Base-by-base conservation (phyloP, 139 green algal genomes). In the Chlorella sp. region DNA sequence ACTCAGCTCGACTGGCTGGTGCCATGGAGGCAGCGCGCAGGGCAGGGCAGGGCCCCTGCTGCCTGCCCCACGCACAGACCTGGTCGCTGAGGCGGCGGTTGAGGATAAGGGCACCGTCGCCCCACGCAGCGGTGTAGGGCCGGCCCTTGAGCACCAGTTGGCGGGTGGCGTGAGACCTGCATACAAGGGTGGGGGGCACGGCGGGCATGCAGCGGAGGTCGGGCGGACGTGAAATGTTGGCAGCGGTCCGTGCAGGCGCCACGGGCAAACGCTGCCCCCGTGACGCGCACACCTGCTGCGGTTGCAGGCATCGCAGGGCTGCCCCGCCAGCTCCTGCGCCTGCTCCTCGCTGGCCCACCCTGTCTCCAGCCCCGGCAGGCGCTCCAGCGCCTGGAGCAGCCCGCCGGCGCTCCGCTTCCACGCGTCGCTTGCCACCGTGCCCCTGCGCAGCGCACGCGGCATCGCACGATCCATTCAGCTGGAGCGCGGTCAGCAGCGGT, bases 341-440 rank as follows among this genome's bases (percentile, higher is more conserved):
- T 29, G 27, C 5, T 58, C 53, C 50, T 67, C 75, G 1, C 69
- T 25, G 0, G 59, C 21, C 67, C 59, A 64, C 11, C 50, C 51
- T 2, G 73, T 71, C 29, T 69, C 73, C 25, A 63, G 53, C 12
- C 75, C 64, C 23, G 75, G 63, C 38, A 81, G 68, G 12, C 23
- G 25, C 78, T 83, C 70, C 38, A 83, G 12, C 21, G 78, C 61
- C 72, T 79, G 53, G 27, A 83, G 41, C 40, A 83, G 60, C 19
- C 62, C 71, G 21, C 46, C 1, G 41, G 23, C 53, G 60, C 62
- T 67, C 61, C 63, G 71, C 60, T 61, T 56, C 78, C 78, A 83
- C 2, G 63, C 61, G 25, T 75, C 48, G 11, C 67, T 78, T 21
- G 74, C 69, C 36, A 79, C 78, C 21, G 71, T 40, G 41, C 72